These are phyloP conservation scores for Murraya koenigii DNA, from an alignment of 345 rosid genomes.

Conservation along the genomic window DNA sequence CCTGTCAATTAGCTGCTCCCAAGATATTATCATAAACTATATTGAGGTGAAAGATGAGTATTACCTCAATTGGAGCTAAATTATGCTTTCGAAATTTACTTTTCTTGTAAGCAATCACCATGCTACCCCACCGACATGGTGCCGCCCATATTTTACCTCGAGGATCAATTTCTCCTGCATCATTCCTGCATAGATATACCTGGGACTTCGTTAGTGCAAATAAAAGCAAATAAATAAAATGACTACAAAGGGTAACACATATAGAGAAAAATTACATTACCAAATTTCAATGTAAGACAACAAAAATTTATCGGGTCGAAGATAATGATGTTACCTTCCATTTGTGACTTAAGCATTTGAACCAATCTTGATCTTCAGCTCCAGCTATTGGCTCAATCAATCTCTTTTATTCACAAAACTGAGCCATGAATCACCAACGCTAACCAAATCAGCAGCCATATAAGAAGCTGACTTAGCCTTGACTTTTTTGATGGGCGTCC, in stretches of 20 bases:
- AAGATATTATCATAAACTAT: neutral
- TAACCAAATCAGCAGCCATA: constrained; percentile 65
- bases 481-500: constrained; percentile 27
- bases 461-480: constrained; percentile 42
- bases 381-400: constrained; percentile 74
- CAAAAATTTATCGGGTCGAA: too few relatives aligned
- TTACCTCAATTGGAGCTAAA: constrained; percentile 76
- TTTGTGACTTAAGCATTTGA: constrained; percentile 52
- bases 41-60: neutral
- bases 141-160: constrained; percentile 33
- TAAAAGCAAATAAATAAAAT: neutral
- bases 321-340: constrained; percentile 66
- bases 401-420: constrained; percentile 53
- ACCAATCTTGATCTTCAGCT: constrained; percentile 79
- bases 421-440: constrained; percentile 86
- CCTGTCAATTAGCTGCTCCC: neutral
- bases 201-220: too few relatives aligned
- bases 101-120: constrained; percentile 89
- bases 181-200: too few relatives aligned
- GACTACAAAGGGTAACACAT: too few relatives aligned
- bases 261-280: too few relatives aligned
- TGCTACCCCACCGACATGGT: constrained; percentile 89
- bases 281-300: too few relatives aligned
- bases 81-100: constrained; percentile 68
- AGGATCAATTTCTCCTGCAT: too few relatives aligned